Base-by-base conservation (phyloP, 176 grass and related monocot species). In the Cymbopogon citratus region DNA sequence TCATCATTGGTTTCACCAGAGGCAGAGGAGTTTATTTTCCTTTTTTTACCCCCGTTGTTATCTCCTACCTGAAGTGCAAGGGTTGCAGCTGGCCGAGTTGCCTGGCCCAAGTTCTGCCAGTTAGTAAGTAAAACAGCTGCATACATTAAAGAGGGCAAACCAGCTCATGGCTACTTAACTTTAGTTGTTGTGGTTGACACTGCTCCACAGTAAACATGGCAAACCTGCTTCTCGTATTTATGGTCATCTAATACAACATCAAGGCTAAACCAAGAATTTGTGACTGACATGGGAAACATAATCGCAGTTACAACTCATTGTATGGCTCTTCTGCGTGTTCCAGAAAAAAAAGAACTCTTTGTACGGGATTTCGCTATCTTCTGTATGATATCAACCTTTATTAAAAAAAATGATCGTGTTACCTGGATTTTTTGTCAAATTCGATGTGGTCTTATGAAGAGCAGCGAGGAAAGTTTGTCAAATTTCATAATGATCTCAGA, bases 171-270 rank as follows among this genome's bases (percentile, higher is more conserved):
- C 31, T 33, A 33, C 31, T 33, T 33, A 33, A 33, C 31, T 33
- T 33, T 33, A 33, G 31, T 33, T 33, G 31, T 33, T 33, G 31
- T 3, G 81, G 69, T 91, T 91, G 80, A 87, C 62, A 79, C 41
- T 75, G 73, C 78, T 85, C 77, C 26, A 87, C 77, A 91, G 7
- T 40, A 40, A 27, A 79, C 11, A 11, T 33, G 25, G 31, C 31
- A 33, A 33, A 33, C 31, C 5, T 19, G 71, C 25, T 29, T 74
- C 2, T 59, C 16, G 18, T 14, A 38, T 48, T 39, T 4, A 33
- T 78, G 33, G 31, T 12, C 34, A 80, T 74, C 40, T 28, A 27
- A 21, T 51, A n/a, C 9, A 56, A n/a, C 19, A 56, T n/a, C 19
- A n/a, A n/a, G 7, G 19, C 18, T 56, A 9, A 56, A 56, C 0